phyloP scores from a whole-genome alignment of 148 eudicot genomes.

The Rhododendron henanense region DNA sequence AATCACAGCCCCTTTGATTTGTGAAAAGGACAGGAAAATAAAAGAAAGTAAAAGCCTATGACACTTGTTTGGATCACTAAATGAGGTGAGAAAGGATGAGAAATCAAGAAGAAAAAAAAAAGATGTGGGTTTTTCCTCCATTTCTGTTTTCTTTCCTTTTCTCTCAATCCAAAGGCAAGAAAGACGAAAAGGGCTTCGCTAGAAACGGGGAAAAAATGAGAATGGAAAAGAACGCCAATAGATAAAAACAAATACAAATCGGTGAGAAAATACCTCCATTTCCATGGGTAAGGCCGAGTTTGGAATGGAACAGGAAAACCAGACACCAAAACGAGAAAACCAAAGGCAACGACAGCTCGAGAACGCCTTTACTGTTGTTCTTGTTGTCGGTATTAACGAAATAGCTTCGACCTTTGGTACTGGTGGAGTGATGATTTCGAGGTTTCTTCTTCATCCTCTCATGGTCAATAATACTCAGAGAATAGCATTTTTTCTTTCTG shows the following conservation, averaged over 20 bases:
- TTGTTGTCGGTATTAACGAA: neutral
- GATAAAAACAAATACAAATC: too few species aligned
- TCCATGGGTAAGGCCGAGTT: constrained; percentile 57
- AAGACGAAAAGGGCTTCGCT: constrained; percentile 1
- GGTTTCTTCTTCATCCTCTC: constrained; percentile 1
- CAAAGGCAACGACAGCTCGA: constrained; percentile 45
- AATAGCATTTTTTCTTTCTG: neutral
- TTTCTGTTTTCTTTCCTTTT: neutral
- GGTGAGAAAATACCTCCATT: constrained; percentile 31
- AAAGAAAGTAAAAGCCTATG: neutral
- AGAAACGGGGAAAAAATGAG: neutral
- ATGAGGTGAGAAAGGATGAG: neutral
- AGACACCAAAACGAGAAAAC: constrained; percentile 52
- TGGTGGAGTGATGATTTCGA: neutral
- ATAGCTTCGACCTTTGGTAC: neutral
- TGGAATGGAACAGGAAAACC: constrained; percentile 49
- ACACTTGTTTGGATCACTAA: neutral
- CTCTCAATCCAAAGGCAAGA: neutral
- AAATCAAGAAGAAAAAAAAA: neutral
- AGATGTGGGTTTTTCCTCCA: neutral
- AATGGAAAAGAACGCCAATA: neutral
- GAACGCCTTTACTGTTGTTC: constrained; percentile 15
- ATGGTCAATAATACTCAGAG: neutral
- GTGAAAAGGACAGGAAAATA: too few species aligned
- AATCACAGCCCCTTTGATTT: neutral